A percentile compares a stretch with the other conserved stretches of the same genome.
These are phyloP conservation scores for Naumovozyma dairenensis DNA, from an alignment of 805 yeast species.

Conservation along the genomic window DNA sequence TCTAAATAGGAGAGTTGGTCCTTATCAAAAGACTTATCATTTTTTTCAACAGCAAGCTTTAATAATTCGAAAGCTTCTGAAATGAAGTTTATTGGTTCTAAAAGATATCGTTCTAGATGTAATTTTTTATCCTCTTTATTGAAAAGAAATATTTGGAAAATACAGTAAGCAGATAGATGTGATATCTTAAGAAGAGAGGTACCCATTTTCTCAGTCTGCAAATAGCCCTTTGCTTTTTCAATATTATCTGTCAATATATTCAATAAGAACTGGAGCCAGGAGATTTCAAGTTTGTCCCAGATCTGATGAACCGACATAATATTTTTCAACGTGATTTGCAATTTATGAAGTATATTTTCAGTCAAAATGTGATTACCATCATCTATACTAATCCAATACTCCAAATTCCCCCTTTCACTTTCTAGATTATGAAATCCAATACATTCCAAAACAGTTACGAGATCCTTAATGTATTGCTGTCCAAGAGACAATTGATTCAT, in stretches of 20 bases:
- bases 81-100: conserved; percentile 33
- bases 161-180: conserved; percentile 29
- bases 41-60: conserved; percentile 19
- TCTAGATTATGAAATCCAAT: conserved; percentile 6
- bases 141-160: conserved; percentile 35
- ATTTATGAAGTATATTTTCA: conserved; percentile 9
- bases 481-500: conserved; percentile 17
- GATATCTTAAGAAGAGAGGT: conserved; percentile 21
- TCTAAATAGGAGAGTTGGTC: conserved; percentile 11
- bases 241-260: conserved; percentile 16
- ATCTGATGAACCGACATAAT: conserved; percentile 9
- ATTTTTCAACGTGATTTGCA: conserved; percentile 14
- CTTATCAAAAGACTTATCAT: neutral
- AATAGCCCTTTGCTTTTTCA: conserved; percentile 4
- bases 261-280: conserved; percentile 10
- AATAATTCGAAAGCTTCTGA: conserved; percentile 24
- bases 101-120: conserved; percentile 37
- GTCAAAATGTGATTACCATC: conserved; percentile 9
- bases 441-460: conserved; percentile 7
- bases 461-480: conserved; percentile 16
- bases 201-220: conserved; percentile 1
- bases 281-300: conserved; percentile 5
- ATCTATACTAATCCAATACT: conserved; percentile 13
- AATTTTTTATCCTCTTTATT: conserved; percentile 35
- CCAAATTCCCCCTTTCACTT: conserved; percentile 6